These are phyloP conservation scores for Poterioochromonas sp. DNA, from an alignment of 352 stramenopile species.

Conservation along the genomic window DNA sequence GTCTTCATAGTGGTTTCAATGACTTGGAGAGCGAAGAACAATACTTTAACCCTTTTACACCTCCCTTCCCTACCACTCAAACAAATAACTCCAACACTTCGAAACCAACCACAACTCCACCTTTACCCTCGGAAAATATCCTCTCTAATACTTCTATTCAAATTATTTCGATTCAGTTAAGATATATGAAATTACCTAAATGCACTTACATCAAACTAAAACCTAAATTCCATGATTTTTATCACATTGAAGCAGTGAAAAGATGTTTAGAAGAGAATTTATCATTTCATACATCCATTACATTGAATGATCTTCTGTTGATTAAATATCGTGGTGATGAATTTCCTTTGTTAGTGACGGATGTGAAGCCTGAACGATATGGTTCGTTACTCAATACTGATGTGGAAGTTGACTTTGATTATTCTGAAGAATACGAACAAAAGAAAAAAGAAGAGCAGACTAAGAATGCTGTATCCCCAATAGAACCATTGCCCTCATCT, in stretches of 20 bases:
- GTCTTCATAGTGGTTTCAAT: too few species aligned
- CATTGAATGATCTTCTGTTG: background rate
- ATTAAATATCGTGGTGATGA: slow-evolving; percentile 12
- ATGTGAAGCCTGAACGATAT: background rate
- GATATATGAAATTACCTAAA: slow-evolving; percentile 3
- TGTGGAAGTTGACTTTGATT: slow-evolving; percentile 10
- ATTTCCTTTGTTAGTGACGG: background rate
- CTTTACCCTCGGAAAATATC: too few species aligned
- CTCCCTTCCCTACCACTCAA: too few species aligned
- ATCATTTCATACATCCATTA: background rate
- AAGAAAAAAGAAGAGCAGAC: background rate
- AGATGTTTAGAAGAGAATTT: slow-evolving; percentile 14
- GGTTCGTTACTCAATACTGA: slow-evolving; percentile 7
- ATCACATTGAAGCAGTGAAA: background rate
- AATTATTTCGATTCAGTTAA: background rate
- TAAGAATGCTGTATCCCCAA: background rate
- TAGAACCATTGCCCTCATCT: background rate
- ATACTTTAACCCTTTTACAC: too few species aligned
- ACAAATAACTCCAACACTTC: too few species aligned
- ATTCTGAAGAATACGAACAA: slow-evolving; percentile 13
- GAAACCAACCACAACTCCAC: too few species aligned
- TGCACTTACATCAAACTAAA: slow-evolving; percentile 3
- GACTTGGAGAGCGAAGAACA: too few species aligned
- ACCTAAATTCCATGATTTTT: background rate
- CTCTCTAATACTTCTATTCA: too few species aligned